These are phyloP conservation scores for Amanita pallidorosea DNA, from an alignment of 768 basidiomycete species.

Conservation along the genomic window DNA sequence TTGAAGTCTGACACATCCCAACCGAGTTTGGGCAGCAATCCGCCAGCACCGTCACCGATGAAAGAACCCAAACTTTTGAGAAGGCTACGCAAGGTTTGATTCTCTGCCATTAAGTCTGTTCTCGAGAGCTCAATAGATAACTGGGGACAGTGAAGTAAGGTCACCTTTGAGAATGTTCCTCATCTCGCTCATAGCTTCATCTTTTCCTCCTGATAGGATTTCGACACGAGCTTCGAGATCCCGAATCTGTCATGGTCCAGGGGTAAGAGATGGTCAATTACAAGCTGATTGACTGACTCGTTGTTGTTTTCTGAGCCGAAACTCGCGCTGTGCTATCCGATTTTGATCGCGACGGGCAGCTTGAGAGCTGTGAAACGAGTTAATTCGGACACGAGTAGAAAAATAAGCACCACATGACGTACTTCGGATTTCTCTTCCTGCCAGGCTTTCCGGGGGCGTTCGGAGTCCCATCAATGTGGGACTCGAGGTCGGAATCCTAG, in stretches of 20 bases:
- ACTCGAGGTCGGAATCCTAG: constrained; percentile 64
- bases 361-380: constrained; percentile 51
- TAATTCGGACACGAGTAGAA: constrained; percentile 7
- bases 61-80: constrained; percentile 68
- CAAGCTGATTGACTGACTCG: constrained; percentile 28
- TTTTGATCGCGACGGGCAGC: constrained; percentile 85
- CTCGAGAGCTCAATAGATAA: background rate
- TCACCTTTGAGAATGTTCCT: constrained; percentile 67
- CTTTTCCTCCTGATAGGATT: constrained; percentile 84
- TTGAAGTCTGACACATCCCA: constrained; percentile 74
- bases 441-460: constrained; percentile 54
- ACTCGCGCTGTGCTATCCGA: constrained; percentile 88
- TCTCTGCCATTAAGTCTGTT: constrained; percentile 81
- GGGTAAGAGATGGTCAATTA: constrained; percentile 2
- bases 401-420: constrained; percentile 15
- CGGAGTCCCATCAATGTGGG: constrained; percentile 24
- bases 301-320: constrained; percentile 86
- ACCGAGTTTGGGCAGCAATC: constrained; percentile 66
- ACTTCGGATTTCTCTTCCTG: constrained; percentile 89
- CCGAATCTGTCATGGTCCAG: constrained; percentile 65
- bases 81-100: constrained; percentile 71
- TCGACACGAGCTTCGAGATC: constrained; percentile 95
- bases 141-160: background rate
- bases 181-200: constrained; percentile 79
- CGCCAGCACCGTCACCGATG: constrained; percentile 81